Evolutionary conservation across 2,329 filamentous ascomycete genomes (phyloP), one percentile per base, ranked within the genome.

Genomic region (Dothistroma septosporum): DNA sequence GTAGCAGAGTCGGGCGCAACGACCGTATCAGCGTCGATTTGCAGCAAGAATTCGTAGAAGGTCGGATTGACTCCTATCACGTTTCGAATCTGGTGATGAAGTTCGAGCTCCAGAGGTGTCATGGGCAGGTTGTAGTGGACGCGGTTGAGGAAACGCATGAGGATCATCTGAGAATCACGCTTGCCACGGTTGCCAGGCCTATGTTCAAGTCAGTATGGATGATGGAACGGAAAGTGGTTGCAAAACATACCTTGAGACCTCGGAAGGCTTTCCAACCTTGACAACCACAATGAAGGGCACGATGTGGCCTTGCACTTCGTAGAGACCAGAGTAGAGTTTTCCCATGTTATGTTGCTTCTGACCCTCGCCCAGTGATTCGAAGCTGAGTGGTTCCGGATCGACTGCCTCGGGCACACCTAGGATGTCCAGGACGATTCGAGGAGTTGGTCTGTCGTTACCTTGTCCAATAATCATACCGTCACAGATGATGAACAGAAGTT

Each of bases 381-480:
- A 99, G 81, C 92, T 97, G 60, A 99, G 82, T 2, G 94, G 91
- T 74, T 97, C 93, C 0, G 95, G 94, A 72, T 99, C 93, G 16
- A 97, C 90, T 1, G 88, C 90, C 69, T 97, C 92, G 1, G 92
- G 89, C 32, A 99, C 94, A 65, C 94, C 94, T 6, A 99, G 83
- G 80, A 99, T 99, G 71, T 99, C 94, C 58, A 99, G 83, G 24
- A 99, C 92, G 67, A 99, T 99, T 63, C 92, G 87, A 48, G 94
- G 94, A 0, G 94, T 99, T 7, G 94, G 91, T 63, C 92, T 86
- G 75, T 99, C 94, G 77, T 99, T 99, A 72, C 94, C 94, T 78
- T 97, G 92, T 71, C 94, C 94, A 67, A 99, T 95, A 80, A 99
- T 99, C 93, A 99, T 97, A 77, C 94, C 94, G 72, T 99, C 94